Percentiles rank a stretch among this genome's conserved stretches.
These are phyloP conservation scores for Phytophthora aleatoria DNA, from an alignment of 352 stramenopile species.

Conservation along the genomic window DNA sequence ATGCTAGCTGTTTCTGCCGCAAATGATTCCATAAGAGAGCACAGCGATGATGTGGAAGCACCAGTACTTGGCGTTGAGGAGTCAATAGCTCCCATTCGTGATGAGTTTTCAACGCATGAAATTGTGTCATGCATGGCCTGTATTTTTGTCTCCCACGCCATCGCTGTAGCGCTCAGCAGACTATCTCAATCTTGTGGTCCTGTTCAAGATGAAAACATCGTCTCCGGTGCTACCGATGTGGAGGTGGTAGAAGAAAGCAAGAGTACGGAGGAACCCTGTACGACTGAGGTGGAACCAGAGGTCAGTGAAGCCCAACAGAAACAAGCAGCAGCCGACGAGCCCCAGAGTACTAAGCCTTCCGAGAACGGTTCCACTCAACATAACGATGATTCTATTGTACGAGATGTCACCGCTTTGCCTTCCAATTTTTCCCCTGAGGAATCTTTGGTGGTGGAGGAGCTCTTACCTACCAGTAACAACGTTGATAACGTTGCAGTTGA, in stretches of 20 bases:
- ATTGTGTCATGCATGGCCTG: conserved; percentile 14
- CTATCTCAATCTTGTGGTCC: neutral
- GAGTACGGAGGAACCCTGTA: neutral
- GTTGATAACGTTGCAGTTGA: neutral
- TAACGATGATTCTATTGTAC: neutral
- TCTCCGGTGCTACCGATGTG: neutral
- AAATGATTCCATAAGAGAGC: neutral
- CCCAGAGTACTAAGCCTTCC: neutral
- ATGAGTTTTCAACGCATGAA: conserved; percentile 15
- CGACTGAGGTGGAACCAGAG: neutral
- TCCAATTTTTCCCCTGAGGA: neutral
- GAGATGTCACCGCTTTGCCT: neutral
- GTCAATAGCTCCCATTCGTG: neutral
- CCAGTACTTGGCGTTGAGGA: neutral
- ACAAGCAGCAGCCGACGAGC: neutral
- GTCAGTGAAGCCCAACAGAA: neutral
- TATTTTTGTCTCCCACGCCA: conserved; percentile 17
- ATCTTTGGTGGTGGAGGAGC: neutral
- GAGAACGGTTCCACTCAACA: neutral
- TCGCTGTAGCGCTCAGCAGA: conserved; percentile 21
- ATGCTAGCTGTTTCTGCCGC: neutral
- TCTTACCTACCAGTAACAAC: neutral
- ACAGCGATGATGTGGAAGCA: neutral
- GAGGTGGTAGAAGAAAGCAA: neutral
- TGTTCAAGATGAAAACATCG: neutral